phyloP scores from a whole-genome alignment of 164 flowering plant species.

The Vitis riparia region DNA sequence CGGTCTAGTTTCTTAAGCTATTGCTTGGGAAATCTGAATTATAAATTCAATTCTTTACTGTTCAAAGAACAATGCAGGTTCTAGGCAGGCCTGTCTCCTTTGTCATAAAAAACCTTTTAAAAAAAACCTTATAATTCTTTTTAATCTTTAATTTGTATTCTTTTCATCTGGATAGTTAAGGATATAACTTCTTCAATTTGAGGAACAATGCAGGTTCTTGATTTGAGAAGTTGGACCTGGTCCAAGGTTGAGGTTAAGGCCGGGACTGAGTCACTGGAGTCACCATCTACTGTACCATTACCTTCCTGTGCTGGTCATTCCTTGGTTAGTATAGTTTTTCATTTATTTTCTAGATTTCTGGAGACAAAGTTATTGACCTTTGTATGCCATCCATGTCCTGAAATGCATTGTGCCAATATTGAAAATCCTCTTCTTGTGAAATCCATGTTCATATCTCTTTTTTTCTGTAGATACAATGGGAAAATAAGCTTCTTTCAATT shows the following conservation, averaged over 20 bases:
- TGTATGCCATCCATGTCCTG: neutral
- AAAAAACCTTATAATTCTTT: too few relatives aligned
- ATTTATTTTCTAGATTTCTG: neutral
- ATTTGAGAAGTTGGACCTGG: conserved; percentile 94
- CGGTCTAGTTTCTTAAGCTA: too few relatives aligned
- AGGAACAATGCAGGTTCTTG: conserved; percentile 62
- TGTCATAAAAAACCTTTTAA: too few relatives aligned
- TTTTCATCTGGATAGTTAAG: neutral
- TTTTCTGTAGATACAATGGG: conserved; percentile 81
- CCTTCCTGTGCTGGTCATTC: conserved; percentile 96
- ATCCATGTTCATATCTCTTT: neutral
- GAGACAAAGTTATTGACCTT: neutral
- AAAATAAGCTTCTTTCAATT: conserved; percentile 82
- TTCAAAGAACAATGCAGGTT: too few relatives aligned
- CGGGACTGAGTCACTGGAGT: conserved; percentile 45
- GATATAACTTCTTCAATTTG: conserved; percentile 7
- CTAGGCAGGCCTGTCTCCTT: too few relatives aligned
- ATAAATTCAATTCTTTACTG: too few relatives aligned
- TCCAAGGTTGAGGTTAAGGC: conserved; percentile 71
- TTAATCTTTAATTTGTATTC: neutral
- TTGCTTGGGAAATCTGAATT: too few relatives aligned
- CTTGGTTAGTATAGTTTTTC: conserved; percentile 54
- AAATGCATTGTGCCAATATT: neutral
- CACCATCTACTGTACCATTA: conserved; percentile 37
- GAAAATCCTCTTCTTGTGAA: neutral